phyloP scores from a whole-genome alignment of 495 filamentous ascomycete genomes.

The Chaetomium tenue region DNA sequence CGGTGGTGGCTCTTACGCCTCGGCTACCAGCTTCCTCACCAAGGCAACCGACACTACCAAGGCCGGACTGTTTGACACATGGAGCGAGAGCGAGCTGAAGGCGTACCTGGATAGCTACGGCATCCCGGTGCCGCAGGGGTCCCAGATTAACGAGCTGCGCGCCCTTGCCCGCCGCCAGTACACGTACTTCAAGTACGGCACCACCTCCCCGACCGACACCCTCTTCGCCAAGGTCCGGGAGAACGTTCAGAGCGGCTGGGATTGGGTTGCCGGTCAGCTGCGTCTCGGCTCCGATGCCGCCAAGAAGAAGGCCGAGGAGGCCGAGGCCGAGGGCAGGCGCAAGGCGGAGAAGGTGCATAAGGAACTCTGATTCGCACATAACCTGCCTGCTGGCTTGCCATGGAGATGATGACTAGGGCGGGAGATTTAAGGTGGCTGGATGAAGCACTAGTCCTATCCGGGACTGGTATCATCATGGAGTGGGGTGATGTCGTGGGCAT shows the following conservation, averaged over 20 bases:
- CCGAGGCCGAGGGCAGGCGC: slow-evolving; percentile 18
- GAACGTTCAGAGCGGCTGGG: slow-evolving; percentile 46
- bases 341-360: slow-evolving; percentile 36
- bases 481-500: too few relatives aligned
- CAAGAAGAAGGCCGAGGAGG: slow-evolving; percentile 51
- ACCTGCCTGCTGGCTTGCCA: too few relatives aligned
- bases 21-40: slow-evolving; percentile 69
- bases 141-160: slow-evolving; percentile 61
- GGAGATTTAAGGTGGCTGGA: too few relatives aligned
- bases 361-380: slow-evolving; percentile 32
- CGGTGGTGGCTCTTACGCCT: slow-evolving; percentile 67
- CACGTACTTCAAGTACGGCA: slow-evolving; percentile 77
- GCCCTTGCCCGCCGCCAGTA: slow-evolving; percentile 68
- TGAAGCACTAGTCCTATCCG: too few relatives aligned
- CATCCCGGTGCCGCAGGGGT: slow-evolving; percentile 68
- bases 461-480: too few relatives aligned
- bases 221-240: slow-evolving; percentile 63
- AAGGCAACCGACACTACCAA: slow-evolving; percentile 67
- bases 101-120: slow-evolving; percentile 79
- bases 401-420: too few relatives aligned
- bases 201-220: slow-evolving; percentile 61
- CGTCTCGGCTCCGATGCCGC: slow-evolving; percentile 62
- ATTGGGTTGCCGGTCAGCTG: slow-evolving; percentile 62
- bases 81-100: slow-evolving; percentile 78
- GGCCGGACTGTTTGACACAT: slow-evolving; percentile 70